Conservation (phyloP, 345 rosid species). For the Salix udensis region DNA sequence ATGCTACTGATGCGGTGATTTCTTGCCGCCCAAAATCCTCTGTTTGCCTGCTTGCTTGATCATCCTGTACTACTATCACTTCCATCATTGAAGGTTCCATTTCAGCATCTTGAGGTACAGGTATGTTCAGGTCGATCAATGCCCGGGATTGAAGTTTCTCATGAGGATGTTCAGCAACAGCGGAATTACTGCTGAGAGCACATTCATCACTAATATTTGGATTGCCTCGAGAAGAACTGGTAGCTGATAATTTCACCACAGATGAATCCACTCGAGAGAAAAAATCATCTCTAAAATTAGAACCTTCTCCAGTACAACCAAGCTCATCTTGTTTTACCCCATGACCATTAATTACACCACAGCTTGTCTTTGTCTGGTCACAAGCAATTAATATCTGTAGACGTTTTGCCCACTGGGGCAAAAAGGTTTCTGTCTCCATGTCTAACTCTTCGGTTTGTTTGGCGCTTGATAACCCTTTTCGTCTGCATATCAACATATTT, state of each 20-base stretch:
- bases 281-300: slow-evolving; percentile 7
- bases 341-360: slow-evolving; percentile 3
- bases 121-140: slow-evolving; percentile 51
- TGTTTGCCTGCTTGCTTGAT: slow-evolving; percentile 12
- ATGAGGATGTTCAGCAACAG: slow-evolving; percentile 12
- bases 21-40: slow-evolving; percentile 1
- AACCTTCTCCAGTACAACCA: slow-evolving; percentile 14
- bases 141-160: slow-evolving; percentile 27
- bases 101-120: slow-evolving; percentile 38
- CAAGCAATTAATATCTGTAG: slow-evolving; percentile 23
- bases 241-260: slow-evolving; percentile 27
- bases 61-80: slow-evolving; percentile 11
- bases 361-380: slow-evolving; percentile 14
- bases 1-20: not conserved
- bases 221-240: slow-evolving; percentile 24
- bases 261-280: slow-evolving; percentile 16
- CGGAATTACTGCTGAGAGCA: slow-evolving; percentile 13
- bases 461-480: slow-evolving; percentile 20
- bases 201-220: slow-evolving; percentile 21
- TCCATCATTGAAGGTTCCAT: slow-evolving; percentile 20
- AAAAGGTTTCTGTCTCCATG: slow-evolving; percentile 15
- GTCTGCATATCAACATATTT: slow-evolving; percentile 11
- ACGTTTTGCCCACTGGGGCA: slow-evolving; percentile 25
- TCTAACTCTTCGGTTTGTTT: slow-evolving; percentile 17
- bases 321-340: slow-evolving; percentile 23